These are phyloP conservation scores for Eimeria necatrix DNA, from an alignment of 169 alveolate species.

Conservation along the genomic window DNA sequence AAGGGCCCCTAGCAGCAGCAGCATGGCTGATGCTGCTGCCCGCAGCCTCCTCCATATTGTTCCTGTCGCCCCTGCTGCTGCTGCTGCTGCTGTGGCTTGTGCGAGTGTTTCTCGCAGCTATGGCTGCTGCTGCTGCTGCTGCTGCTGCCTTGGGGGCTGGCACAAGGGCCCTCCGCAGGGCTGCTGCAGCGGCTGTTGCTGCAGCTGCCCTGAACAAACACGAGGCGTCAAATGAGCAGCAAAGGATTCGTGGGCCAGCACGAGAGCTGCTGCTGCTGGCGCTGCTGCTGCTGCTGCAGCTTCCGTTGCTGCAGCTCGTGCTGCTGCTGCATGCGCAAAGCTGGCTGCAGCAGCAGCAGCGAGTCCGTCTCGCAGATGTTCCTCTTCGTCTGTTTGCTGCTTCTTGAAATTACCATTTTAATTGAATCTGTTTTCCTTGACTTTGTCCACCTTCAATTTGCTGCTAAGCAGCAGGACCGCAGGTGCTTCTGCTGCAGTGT, in stretches of 20 bases:
- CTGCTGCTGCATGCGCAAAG: background rate
- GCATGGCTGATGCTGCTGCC: constrained; percentile 33
- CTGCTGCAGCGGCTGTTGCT: constrained; percentile 25
- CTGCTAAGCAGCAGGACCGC: no score
- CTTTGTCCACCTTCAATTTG: no score
- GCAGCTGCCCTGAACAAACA: background rate
- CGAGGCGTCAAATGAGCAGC: constrained; percentile 1
- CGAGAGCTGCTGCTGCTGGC: background rate
- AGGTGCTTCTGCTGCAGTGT: no score
- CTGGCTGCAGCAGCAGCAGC: background rate
- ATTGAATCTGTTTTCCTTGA: no score
- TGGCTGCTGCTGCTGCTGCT: constrained; percentile 29
- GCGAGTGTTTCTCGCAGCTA: background rate
- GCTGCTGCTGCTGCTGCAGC: background rate
- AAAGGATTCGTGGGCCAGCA: background rate
- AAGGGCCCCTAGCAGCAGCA: constrained; percentile 8
- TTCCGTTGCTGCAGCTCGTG: background rate
- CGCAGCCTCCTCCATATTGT: constrained; percentile 1
- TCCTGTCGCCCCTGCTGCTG: constrained; percentile 1
- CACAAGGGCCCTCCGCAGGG: background rate
- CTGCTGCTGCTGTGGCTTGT: background rate
- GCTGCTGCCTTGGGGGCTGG: background rate
- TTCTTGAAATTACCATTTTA: no score
- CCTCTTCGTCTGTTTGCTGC: no score
- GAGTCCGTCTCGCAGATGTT: background rate